These are phyloP conservation scores for Skeletonema potamos DNA, from an alignment of 108 stramenopile genomes.

Conservation along the genomic window DNA sequence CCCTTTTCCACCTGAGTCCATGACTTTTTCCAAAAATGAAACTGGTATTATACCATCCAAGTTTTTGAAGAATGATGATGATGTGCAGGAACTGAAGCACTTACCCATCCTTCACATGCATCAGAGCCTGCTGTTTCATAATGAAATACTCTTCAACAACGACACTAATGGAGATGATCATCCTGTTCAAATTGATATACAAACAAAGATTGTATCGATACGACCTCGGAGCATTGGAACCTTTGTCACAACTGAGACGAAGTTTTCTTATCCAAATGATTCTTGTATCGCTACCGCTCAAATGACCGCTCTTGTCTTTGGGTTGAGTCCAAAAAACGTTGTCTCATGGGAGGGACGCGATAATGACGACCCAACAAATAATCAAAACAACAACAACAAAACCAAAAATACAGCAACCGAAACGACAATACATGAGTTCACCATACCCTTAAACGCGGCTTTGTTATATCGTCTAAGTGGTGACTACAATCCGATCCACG, in stretches of 20 bases:
- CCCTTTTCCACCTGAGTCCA: constrained; percentile 68
- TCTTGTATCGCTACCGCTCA: constrained; percentile 51
- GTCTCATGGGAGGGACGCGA: constrained; percentile 28
- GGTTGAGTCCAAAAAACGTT: constrained; percentile 44
- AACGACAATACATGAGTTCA: constrained; percentile 13
- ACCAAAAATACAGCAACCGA: constrained; percentile 28
- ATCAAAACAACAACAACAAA: background rate
- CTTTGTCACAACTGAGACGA: constrained; percentile 69
- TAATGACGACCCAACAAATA: background rate
- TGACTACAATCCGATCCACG: constrained; percentile 92
- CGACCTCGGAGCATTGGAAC: constrained; percentile 73
- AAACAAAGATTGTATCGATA: constrained; percentile 39
- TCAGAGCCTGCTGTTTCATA: constrained; percentile 61
- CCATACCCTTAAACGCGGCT: constrained; percentile 64
- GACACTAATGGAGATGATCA: background rate
- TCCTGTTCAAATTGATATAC: constrained; percentile 14
- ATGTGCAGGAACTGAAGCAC: constrained; percentile 11
- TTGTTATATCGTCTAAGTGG: constrained; percentile 88
- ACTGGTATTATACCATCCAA: constrained; percentile 22
- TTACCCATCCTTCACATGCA: constrained; percentile 70
- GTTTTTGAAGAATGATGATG: constrained; percentile 23
- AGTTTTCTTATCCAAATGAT: constrained; percentile 8
- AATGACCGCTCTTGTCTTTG: constrained; percentile 65
- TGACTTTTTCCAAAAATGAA: constrained; percentile 32
- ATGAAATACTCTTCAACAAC: constrained; percentile 6